Evolutionary conservation across 2,329 filamentous ascomycete genomes (phyloP).

Genomic region (Trichoderma asperellum): DNA sequence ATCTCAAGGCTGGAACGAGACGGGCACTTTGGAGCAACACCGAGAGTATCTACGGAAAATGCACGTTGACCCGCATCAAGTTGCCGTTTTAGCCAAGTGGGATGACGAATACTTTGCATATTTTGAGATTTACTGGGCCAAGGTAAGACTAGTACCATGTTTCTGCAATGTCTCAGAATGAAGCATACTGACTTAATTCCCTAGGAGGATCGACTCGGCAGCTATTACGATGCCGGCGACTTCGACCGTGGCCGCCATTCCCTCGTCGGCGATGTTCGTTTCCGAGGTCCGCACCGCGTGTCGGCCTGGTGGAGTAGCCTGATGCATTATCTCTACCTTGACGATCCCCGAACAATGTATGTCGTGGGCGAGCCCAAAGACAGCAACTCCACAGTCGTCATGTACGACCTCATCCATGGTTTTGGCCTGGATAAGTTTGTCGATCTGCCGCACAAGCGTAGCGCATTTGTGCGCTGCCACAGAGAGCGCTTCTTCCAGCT

Average conservation of each 20-base stretch:
- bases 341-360: conserved; percentile 60
- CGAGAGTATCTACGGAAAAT: conserved; percentile 69
- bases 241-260: conserved; percentile 63
- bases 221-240: conserved; percentile 59
- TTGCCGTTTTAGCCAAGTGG: conserved; percentile 72
- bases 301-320: conserved; percentile 64
- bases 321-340: conserved; percentile 66
- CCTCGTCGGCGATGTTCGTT: conserved; percentile 61
- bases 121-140: conserved; percentile 79
- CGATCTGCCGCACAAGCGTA: conserved; percentile 73
- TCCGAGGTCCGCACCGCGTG: conserved; percentile 63
- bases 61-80: conserved; percentile 71
- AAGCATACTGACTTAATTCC: neutral
- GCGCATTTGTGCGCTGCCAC: conserved; percentile 66
- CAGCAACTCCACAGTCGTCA: conserved; percentile 69
- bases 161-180: neutral
- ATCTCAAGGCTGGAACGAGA: conserved; percentile 79
- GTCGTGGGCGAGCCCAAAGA: conserved; percentile 73
- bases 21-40: conserved; percentile 75
- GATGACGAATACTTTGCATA: conserved; percentile 74
- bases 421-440: conserved; percentile 74
- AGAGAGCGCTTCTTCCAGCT: conserved; percentile 72
- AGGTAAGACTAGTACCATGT: conserved; percentile 43
- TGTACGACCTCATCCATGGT: conserved; percentile 75
- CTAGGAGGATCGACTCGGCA: conserved; percentile 60